Percentiles rank a stretch among this genome's conserved stretches.
phyloP scores from a whole-genome alignment of 441 rosid species.

The Populus tomentosa region DNA sequence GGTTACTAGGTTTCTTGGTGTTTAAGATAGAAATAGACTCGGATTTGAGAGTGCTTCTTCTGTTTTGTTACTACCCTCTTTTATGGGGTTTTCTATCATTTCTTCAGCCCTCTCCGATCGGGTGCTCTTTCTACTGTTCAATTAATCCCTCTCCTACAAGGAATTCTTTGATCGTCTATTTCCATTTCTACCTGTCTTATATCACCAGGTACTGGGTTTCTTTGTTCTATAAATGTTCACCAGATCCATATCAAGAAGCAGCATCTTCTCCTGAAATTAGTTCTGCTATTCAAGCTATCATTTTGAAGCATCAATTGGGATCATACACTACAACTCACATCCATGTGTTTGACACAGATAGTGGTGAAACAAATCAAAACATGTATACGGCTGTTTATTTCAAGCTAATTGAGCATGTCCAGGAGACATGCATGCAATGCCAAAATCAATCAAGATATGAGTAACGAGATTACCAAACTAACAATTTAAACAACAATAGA shows the following conservation, averaged over 20 bases:
- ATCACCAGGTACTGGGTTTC: not conserved
- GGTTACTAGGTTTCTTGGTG: not conserved
- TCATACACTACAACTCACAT: no score
- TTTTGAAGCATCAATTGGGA: not conserved
- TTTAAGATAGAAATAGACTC: not conserved
- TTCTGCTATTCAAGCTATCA: not conserved
- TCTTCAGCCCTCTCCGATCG: not conserved
- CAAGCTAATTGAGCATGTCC: no score
- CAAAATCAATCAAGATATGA: no score
- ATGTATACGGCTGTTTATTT: no score
- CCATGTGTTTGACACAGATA: no score
- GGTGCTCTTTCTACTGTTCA: not conserved
- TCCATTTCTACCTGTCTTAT: not conserved
- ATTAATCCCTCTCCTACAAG: not conserved
- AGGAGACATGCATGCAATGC: no score
- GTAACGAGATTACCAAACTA: no score
- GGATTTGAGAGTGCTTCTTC: not conserved
- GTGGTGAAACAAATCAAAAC: no score
- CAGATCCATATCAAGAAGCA: not conserved
- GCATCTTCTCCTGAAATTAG: not conserved
- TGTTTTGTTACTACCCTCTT: not conserved
- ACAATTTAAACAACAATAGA: no score
- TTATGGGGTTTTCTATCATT: not conserved
- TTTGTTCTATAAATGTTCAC: not conserved
- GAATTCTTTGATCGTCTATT: not conserved